Percentiles rank a stretch among this genome's conserved stretches.
phyloP scores from a whole-genome alignment of 768 basidiomycete genomes.

The Gelatoporia subvermispora region DNA sequence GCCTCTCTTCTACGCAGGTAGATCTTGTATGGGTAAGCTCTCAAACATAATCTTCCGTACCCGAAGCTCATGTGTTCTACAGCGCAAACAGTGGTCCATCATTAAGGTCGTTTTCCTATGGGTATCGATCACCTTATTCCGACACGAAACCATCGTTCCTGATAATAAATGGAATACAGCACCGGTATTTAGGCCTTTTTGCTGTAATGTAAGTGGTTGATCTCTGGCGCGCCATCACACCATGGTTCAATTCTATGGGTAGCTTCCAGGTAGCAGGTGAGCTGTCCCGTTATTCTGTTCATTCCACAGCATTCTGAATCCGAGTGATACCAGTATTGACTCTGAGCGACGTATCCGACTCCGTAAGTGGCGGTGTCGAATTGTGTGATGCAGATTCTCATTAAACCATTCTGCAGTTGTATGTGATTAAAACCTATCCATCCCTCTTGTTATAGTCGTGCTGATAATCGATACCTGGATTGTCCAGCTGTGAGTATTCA shows the following conservation, averaged over 20 bases:
- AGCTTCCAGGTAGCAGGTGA: conserved; percentile 15
- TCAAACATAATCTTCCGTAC: background rate
- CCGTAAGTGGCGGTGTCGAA: conserved; percentile 2
- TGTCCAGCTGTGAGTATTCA: background rate
- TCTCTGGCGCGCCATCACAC: background rate
- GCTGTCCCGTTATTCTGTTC: background rate
- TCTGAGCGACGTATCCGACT: conserved; percentile 4
- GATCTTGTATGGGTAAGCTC: conserved; percentile 20
- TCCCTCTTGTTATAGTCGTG: conserved; percentile 11
- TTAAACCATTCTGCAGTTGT: background rate
- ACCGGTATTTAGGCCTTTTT: conserved; percentile 25
- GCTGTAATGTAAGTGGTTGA: conserved; percentile 20
- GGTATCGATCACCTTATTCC: conserved; percentile 10
- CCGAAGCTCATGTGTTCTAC: background rate
- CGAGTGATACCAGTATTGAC: conserved; percentile 7
- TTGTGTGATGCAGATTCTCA: too few species aligned
- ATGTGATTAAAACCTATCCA: background rate
- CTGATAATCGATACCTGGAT: background rate
- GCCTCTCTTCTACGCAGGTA: conserved; percentile 4
- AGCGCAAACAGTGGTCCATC: conserved; percentile 26
- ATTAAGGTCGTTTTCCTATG: conserved; percentile 26
- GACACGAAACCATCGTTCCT: background rate
- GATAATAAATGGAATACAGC: conserved; percentile 7
- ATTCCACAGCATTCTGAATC: background rate
- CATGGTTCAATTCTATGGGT: background rate